These are phyloP conservation scores for Whalleya microplaca DNA, from an alignment of 2,329 filamentous ascomycete genomes.

Conservation along the genomic window DNA sequence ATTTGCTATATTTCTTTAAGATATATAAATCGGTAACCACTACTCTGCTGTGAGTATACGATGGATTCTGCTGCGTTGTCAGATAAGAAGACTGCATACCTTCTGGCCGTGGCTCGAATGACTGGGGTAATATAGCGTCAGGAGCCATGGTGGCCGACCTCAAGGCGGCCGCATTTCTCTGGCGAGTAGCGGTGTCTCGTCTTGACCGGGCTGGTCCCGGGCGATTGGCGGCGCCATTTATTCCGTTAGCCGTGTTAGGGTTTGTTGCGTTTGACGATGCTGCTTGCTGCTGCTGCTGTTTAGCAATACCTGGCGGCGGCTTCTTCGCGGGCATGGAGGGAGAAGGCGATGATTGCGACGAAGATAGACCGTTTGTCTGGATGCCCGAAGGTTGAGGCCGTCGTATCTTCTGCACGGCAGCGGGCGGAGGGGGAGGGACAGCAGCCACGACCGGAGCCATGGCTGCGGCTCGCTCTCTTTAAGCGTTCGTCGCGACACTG, in stretches of 20 bases:
- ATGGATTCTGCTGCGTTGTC: constrained; percentile 16
- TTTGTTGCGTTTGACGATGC: constrained; percentile 43
- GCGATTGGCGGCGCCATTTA: constrained; percentile 50
- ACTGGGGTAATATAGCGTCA: constrained; percentile 44
- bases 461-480: constrained; percentile 30
- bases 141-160: constrained; percentile 52
- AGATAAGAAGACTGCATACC: constrained; percentile 42
- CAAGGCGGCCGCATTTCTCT: constrained; percentile 54
- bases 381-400: constrained; percentile 68
- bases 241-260: constrained; percentile 43
- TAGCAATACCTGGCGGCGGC: constrained; percentile 51
- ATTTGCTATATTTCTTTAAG: constrained; percentile 76
- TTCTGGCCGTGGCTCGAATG: constrained; percentile 55
- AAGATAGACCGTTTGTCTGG: constrained; percentile 64
- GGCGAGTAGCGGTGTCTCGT: constrained; percentile 57
- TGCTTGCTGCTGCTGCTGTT: constrained; percentile 43
- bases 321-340: constrained; percentile 60
- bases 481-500: background rate
- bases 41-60: constrained; percentile 39
- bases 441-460: constrained; percentile 62
- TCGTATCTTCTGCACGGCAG: constrained; percentile 66
- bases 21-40: constrained; percentile 79
- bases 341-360: constrained; percentile 63
- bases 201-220: constrained; percentile 58
- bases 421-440: constrained; percentile 29